phyloP scores from a whole-genome alignment of 495 filamentous ascomycete species.

The Aspergillus bertholletiae region DNA sequence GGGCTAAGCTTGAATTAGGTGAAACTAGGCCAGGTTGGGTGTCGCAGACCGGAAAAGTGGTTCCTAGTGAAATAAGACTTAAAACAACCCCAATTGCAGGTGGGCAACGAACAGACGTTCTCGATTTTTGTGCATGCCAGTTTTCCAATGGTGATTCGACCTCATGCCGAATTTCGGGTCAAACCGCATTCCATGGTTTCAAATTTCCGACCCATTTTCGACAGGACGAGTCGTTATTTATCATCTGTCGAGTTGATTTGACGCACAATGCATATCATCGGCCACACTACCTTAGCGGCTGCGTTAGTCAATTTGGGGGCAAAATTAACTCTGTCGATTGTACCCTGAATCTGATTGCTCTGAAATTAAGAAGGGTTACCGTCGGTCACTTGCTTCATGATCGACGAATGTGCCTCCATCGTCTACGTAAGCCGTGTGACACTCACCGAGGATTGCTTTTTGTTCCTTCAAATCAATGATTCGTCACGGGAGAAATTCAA shows the following conservation, averaged over 20 bases:
- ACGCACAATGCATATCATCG: slow-evolving; percentile 10
- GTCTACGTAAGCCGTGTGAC: background rate
- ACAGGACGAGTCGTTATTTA: background rate
- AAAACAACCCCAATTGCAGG: background rate
- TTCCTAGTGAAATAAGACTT: background rate
- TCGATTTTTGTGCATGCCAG: too few species aligned
- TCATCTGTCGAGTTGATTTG: slow-evolving; percentile 5
- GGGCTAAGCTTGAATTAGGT: background rate
- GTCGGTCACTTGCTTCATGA: background rate
- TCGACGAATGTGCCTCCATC: background rate
- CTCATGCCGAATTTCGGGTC: background rate
- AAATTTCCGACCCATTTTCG: background rate
- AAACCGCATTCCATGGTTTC: background rate
- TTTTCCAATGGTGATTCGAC: too few species aligned
- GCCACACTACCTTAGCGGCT: slow-evolving; percentile 4
- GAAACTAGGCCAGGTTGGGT: background rate
- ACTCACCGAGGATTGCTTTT: background rate
- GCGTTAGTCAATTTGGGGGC: background rate
- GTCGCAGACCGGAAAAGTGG: background rate
- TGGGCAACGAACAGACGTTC: background rate
- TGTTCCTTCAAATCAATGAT: background rate
- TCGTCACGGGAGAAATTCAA: background rate
- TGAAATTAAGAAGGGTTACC: background rate
- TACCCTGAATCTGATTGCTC: slow-evolving; percentile 1
- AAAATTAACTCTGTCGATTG: background rate